Evolutionary conservation across 2,329 filamentous ascomycete species (phyloP).

Genomic region (Elsinoe perseae): DNA sequence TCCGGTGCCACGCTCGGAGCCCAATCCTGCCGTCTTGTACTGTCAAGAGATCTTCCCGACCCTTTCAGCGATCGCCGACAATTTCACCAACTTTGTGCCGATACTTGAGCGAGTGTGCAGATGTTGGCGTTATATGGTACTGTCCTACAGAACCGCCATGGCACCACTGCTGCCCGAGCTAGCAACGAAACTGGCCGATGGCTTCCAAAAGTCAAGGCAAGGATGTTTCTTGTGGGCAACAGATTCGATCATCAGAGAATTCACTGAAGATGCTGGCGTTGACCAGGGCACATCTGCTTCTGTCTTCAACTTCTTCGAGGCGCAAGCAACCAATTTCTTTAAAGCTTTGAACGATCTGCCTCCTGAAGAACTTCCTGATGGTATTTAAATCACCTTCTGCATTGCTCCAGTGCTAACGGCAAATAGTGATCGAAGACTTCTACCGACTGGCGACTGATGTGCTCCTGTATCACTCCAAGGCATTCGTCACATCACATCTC

Average conservation of each 20-base stretch:
- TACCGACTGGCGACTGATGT: slow-evolving; percentile 90
- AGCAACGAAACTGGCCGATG: slow-evolving; percentile 78
- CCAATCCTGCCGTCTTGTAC: slow-evolving; percentile 90
- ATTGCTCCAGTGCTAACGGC: slow-evolving; percentile 17
- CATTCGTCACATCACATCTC: slow-evolving; percentile 70
- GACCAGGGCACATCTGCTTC: slow-evolving; percentile 72
- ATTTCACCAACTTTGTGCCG: slow-evolving; percentile 75
- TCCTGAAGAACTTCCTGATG: slow-evolving; percentile 65
- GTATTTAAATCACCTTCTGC: slow-evolving; percentile 31
- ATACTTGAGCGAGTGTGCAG: slow-evolving; percentile 90
- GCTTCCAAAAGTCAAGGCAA: slow-evolving; percentile 78
- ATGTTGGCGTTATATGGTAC: slow-evolving; percentile 94
- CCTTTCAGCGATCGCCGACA: slow-evolving; percentile 76
- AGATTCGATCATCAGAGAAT: slow-evolving; percentile 87
- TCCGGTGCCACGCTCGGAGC: slow-evolving; percentile 60
- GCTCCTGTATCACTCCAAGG: slow-evolving; percentile 82
- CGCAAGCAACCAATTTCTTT: slow-evolving; percentile 83
- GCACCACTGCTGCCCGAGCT: slow-evolving; percentile 74
- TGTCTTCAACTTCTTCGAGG: slow-evolving; percentile 91
- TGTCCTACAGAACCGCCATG: slow-evolving; percentile 87
- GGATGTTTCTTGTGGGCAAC: slow-evolving; percentile 99
- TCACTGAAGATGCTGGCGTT: slow-evolving; percentile 79
- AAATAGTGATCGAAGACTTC: slow-evolving; percentile 80
- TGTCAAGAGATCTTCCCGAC: slow-evolving; percentile 91
- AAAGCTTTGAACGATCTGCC: slow-evolving; percentile 80